Evolutionary conservation across 2,329 filamentous ascomycete species (phyloP).

Genomic region (Colletotrichum acutatum): DNA sequence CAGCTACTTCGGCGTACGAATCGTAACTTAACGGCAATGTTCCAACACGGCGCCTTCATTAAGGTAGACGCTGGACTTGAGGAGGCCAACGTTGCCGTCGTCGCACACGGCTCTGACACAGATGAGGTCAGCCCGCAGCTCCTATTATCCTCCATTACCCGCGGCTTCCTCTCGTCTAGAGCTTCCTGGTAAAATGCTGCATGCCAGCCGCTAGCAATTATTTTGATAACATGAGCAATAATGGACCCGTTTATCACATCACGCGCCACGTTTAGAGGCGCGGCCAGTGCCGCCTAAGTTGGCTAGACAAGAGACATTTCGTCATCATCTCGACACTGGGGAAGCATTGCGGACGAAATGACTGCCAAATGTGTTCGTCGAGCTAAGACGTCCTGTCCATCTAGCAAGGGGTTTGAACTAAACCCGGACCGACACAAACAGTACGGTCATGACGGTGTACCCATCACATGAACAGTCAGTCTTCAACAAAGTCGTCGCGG

Average conservation of each 20-base stretch:
- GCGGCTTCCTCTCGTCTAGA: slow-evolving; percentile 34
- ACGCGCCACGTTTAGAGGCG: slow-evolving; percentile 16
- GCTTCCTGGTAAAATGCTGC: slow-evolving; percentile 14
- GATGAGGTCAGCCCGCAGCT: slow-evolving; percentile 38
- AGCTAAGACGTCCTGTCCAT: not conserved
- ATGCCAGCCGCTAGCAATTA: slow-evolving; percentile 8
- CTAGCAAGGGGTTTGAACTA: not conserved
- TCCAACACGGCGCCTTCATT: not conserved
- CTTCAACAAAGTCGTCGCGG: slow-evolving; percentile 10
- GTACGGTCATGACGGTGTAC: not conserved
- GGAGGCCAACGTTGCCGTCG: slow-evolving; percentile 9
- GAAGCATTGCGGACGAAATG: not conserved
- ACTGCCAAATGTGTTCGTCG: not conserved
- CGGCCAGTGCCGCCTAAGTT: not conserved
- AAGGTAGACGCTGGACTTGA: not conserved
- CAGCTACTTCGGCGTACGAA: not conserved
- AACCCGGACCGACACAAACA: not conserved
- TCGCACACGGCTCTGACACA: slow-evolving; percentile 34
- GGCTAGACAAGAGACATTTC: slow-evolving; percentile 30
- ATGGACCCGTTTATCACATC: slow-evolving; percentile 20
- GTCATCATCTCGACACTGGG: slow-evolving; percentile 8
- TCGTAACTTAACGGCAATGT: not conserved
- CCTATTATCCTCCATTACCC: slow-evolving; percentile 32
- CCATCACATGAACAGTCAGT: slow-evolving; percentile 10
- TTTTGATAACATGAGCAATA: slow-evolving; percentile 10